Base-by-base conservation (phyloP, 2,329 filamentous ascomycete species). In the Neonectria magnoliae region DNA sequence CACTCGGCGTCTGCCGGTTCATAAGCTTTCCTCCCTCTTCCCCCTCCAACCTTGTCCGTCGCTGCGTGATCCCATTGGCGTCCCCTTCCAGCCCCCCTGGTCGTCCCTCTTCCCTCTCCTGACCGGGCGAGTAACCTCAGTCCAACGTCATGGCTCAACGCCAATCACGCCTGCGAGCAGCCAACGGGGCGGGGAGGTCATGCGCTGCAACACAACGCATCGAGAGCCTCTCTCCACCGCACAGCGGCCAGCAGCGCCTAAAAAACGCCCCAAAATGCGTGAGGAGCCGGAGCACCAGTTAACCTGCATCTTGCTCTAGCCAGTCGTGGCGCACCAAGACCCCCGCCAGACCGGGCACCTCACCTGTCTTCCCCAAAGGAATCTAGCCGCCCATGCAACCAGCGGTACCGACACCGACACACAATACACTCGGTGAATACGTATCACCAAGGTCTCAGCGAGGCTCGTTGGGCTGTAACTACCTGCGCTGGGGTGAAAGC, bases 91-190 rank as follows among this genome's bases (percentile, higher is more conserved):
- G 54, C 45, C 47, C 60, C 22, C 22, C n/a, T 38, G 27, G 20
- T 25, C 25, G 47, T 47, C 14, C 25, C 16, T 29, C 36, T 31
- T 47, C 11, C 25, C 18, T 29, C 31, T 31, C 59, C 47, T 48
- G 42, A n/a, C 58, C 8, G 8, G n/a, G 3, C 20, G 14, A 48
- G 44, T 60, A 71, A 60, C 62, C 65, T 71, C 70, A 73, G 65
- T 64, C 60, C 65, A 75, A 76, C 75, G 75, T 74, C 75, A 77
- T 77, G 66, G 66, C 61, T 68, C 52, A 41, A 56, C 60, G 60
- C 60, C 64, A 64, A 61, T 62, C 57, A 68, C 47, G 29, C 52
- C 57, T 44, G 27, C 38, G 42, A 47, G 56, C 31, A 52, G 50
- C n/a, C 27, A 33, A 33, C 29, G 44, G 44, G 52, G 52, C 27